These are phyloP conservation scores for Talaromyces atroroseus DNA, from an alignment of 2,329 filamentous ascomycete genomes.

Conservation along the genomic window DNA sequence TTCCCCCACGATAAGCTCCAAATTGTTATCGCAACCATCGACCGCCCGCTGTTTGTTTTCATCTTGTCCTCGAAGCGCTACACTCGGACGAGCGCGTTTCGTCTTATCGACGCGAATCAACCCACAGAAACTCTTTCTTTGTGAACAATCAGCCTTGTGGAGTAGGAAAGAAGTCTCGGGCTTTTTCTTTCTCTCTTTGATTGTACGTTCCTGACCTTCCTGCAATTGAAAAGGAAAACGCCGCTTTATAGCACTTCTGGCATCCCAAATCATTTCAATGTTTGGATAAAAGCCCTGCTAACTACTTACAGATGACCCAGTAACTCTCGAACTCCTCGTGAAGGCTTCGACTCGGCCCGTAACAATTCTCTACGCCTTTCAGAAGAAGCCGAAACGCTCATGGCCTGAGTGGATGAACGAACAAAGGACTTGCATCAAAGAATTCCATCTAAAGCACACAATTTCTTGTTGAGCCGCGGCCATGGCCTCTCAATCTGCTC, in stretches of 20 bases:
- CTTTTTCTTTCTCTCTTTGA: not conserved
- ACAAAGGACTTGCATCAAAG: not conserved
- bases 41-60: not conserved
- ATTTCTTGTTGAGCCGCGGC: not conserved
- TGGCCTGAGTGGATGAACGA: not conserved
- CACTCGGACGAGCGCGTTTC: not conserved
- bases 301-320: conserved; percentile 4
- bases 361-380: not conserved
- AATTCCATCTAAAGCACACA: not conserved
- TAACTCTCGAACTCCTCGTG: not conserved
- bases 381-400: not conserved
- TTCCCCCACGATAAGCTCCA: not conserved
- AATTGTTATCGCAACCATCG: conserved; percentile 1
- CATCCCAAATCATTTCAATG: not conserved
- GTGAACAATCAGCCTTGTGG: not conserved
- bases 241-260: not conserved
- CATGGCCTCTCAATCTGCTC: conserved; percentile 47
- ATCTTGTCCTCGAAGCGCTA: not conserved
- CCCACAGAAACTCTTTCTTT: not conserved
- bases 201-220: not conserved
- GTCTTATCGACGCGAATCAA: not conserved
- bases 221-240: not conserved
- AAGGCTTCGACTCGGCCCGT: not conserved
- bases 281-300: not conserved
- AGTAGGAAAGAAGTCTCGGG: not conserved